Conservation (phyloP, 129 eudicot genomes). For the sunflower (Helianthus annuus) region DNA sequence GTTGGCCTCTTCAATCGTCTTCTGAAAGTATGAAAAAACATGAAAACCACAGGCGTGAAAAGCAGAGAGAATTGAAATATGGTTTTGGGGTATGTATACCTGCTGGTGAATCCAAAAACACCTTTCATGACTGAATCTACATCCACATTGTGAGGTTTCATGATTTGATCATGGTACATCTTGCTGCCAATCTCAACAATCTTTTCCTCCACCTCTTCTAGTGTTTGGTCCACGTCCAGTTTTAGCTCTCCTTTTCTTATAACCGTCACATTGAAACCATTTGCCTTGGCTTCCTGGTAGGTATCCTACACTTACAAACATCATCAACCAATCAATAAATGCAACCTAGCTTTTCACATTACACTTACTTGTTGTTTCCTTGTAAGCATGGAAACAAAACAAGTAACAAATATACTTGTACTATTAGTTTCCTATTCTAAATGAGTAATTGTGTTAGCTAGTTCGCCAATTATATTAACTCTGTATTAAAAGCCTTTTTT, state of each 20-base stretch:
- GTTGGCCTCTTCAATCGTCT: no score
- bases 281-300: conserved; percentile 76
- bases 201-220: conserved; percentile 87
- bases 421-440: not conserved
- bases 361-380: no score
- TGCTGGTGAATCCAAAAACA: conserved; percentile 57
- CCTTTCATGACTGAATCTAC: conserved; percentile 69
- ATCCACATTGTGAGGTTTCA: conserved; percentile 60
- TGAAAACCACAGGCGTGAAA: no score
- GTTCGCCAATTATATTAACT: not conserved
- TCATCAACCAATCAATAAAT: not conserved
- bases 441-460: not conserved
- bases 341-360: not conserved
- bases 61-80: no score
- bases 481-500: not conserved
- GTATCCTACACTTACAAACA: conserved; percentile 54
- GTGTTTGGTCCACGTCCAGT: conserved; percentile 85
- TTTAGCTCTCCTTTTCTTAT: conserved; percentile 81
- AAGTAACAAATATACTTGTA: not conserved
- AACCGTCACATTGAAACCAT: conserved; percentile 82
- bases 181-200: conserved; percentile 83
- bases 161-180: conserved; percentile 87
- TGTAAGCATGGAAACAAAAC: not conserved
- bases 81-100: conserved; percentile 25
- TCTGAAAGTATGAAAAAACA: no score